These are phyloP conservation scores for Panaeolus papilionaceus DNA, from an alignment of 768 basidiomycete genomes.

Conservation along the genomic window DNA sequence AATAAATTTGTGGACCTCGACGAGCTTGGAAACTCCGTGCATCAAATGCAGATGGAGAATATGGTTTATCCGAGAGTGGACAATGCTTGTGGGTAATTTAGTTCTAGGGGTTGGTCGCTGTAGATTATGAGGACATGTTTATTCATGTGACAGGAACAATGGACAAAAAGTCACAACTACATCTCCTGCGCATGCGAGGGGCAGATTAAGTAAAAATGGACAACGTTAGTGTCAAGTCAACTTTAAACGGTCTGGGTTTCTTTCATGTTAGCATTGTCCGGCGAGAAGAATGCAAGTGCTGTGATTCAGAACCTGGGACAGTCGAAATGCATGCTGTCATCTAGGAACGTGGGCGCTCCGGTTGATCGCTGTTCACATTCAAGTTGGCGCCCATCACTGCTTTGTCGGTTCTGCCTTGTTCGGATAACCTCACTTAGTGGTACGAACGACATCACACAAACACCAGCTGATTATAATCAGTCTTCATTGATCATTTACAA, in stretches of 20 bases:
- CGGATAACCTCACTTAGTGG: too few relatives aligned
- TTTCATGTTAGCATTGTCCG: too few relatives aligned
- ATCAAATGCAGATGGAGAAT: neutral
- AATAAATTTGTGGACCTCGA: neutral
- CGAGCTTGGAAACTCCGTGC: neutral
- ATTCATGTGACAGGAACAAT: neutral
- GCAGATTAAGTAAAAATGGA: too few relatives aligned
- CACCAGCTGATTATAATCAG: too few relatives aligned
- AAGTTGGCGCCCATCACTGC: constrained; percentile 1
- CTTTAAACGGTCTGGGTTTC: too few relatives aligned
- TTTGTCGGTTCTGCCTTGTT: too few relatives aligned
- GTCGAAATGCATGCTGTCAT: neutral
- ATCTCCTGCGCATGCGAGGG: too few relatives aligned
- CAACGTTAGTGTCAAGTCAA: too few relatives aligned
- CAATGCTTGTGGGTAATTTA: neutral
- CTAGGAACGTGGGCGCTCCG: neutral
- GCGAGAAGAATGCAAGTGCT: too few relatives aligned
- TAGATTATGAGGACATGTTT: too few relatives aligned
- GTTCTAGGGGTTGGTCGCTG: too few relatives aligned
- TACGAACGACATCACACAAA: neutral
- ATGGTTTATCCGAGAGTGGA: neutral
- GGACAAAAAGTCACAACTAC: neutral
- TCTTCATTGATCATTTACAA: too few relatives aligned
- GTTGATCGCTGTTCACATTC: neutral
- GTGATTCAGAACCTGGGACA: neutral